phyloP scores from a whole-genome alignment of 768 basidiomycete species.

The Macrolepiota fuliginosa region DNA sequence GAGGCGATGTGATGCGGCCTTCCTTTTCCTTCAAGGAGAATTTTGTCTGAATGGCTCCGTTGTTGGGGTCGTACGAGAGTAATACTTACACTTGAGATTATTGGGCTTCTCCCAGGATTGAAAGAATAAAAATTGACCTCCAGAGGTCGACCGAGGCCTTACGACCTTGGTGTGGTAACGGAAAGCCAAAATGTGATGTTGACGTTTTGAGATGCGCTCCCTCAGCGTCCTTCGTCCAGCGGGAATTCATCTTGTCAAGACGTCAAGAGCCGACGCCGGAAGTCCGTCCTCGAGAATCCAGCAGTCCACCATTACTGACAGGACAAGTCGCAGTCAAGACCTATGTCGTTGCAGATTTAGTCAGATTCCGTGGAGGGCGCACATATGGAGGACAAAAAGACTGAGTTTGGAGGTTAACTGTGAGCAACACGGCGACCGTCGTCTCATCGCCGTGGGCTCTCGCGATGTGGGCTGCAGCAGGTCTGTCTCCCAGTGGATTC shows the following conservation, averaged over 20 bases:
- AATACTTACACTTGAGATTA: background rate
- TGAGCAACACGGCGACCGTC: background rate
- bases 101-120: background rate
- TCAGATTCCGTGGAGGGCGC: background rate
- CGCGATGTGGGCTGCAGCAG: background rate
- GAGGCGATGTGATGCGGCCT: background rate
- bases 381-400: background rate
- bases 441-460: slow-evolving; percentile 5
- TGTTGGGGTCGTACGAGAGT: background rate
- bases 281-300: background rate
- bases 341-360: background rate
- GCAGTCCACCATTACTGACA: background rate
- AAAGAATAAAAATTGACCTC: background rate
- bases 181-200: slow-evolving; percentile 5
- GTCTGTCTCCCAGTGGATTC: background rate
- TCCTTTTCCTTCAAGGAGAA: background rate
- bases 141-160: background rate
- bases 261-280: background rate
- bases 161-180: background rate
- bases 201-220: background rate
- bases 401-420: slow-evolving; percentile 3
- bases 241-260: too few species aligned
- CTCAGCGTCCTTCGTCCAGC: background rate
- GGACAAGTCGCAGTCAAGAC: background rate
- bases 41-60: background rate